phyloP scores from a whole-genome alignment of 2,329 filamentous ascomycete species.

The Zalaria sp. region DNA sequence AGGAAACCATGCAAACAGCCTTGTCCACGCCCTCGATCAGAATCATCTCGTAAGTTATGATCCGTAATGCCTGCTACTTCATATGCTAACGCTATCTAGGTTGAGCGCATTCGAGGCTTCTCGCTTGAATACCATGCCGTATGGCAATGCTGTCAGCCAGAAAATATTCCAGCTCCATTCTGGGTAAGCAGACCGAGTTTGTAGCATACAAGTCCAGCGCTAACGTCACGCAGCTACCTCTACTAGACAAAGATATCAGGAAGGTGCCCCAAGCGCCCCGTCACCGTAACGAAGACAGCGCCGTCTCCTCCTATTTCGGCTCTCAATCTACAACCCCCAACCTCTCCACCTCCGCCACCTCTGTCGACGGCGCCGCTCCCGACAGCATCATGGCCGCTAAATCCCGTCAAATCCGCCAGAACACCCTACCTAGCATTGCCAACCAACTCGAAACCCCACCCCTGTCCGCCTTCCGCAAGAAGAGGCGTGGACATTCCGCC shows the following conservation, averaged over 20 bases:
- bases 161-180: conserved; percentile 29
- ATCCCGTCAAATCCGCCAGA: conserved; percentile 14
- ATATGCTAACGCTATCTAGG: conserved; percentile 6
- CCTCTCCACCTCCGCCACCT: conserved; percentile 24
- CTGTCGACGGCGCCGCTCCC: conserved; percentile 11
- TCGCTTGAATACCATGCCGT: conserved; percentile 40
- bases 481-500: conserved; percentile 20
- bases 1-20: conserved; percentile 21
- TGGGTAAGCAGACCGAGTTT: conserved; percentile 21
- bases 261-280: conserved; percentile 31
- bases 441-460: conserved; percentile 23
- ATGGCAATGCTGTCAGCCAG: conserved; percentile 31
- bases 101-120: conserved; percentile 39
- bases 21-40: conserved; percentile 29
- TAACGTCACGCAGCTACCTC: conserved; percentile 9
- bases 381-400: conserved; percentile 2
- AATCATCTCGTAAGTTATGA: conserved; percentile 23
- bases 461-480: conserved; percentile 29
- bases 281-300: conserved; percentile 10
- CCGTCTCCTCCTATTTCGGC: conserved; percentile 5
- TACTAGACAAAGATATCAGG: conserved; percentile 36
- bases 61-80: too few relatives aligned
- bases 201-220: too few relatives aligned
- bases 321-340: conserved; percentile 15
- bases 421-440: conserved; percentile 15